phyloP scores from a whole-genome alignment of 2,329 filamentous ascomycete genomes.

The Exutisphaerella laricina region DNA sequence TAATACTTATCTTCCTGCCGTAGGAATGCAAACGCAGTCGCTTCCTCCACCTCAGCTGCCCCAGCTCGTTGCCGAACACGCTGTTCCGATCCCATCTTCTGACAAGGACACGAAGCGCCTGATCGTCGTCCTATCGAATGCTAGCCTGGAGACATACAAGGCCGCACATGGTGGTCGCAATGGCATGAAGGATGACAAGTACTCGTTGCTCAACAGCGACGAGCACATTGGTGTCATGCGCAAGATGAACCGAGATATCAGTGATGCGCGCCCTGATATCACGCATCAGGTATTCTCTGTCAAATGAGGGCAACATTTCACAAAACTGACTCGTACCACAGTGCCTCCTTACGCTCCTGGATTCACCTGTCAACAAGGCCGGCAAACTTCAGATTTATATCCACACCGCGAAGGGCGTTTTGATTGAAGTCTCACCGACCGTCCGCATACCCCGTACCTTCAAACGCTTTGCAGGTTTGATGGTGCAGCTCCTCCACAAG shows the following conservation, averaged over 20 bases:
- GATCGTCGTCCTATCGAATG: constrained; percentile 95
- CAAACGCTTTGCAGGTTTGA: constrained; percentile 96
- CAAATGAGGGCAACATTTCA: no score
- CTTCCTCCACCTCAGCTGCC: constrained; percentile 87
- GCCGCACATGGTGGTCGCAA: constrained; percentile 58
- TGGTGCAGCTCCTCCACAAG: constrained; percentile 95
- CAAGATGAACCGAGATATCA: constrained; percentile 99
- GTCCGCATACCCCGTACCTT: constrained; percentile 97
- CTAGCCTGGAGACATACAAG: constrained; percentile 96
- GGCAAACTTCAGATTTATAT: constrained; percentile 98
- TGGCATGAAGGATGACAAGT: constrained; percentile 71
- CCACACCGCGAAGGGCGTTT: constrained; percentile 90
- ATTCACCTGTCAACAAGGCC: constrained; percentile 98
- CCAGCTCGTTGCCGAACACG: constrained; percentile 88
- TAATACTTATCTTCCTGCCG: constrained; percentile 21
- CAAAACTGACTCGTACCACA: constrained; percentile 39
- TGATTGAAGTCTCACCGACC: constrained; percentile 97
- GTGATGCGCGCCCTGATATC: constrained; percentile 94
- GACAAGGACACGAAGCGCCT: constrained; percentile 89
- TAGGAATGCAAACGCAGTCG: constrained; percentile 65
- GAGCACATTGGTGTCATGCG: constrained; percentile 99
- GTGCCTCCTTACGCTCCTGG: constrained; percentile 94
- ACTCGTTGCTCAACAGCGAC: constrained; percentile 95
- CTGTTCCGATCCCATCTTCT: constrained; percentile 70
- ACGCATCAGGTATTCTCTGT: constrained; percentile 96